Conservation (phyloP, 306 rosid species). For the Cucurbita pepo region DNA sequence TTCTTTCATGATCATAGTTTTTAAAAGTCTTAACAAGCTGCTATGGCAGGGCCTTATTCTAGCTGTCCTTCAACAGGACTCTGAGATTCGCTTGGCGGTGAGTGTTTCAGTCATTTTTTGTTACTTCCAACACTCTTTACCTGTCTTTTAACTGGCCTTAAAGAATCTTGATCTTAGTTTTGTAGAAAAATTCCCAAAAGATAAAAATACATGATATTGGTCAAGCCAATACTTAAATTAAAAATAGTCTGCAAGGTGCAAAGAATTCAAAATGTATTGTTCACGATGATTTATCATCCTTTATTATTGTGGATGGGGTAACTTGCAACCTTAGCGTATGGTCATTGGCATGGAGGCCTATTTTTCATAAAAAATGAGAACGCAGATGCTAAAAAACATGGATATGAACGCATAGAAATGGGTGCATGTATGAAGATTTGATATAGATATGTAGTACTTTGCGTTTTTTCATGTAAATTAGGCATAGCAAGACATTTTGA, state of each 20-base stretch:
- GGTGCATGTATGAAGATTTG: background rate
- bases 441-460: background rate
- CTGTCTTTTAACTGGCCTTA: background rate
- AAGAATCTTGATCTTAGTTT: background rate
- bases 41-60: constrained; percentile 64
- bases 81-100: constrained; percentile 73
- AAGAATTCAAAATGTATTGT: background rate
- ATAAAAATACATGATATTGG: background rate
- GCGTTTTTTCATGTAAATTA: background rate
- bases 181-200: background rate
- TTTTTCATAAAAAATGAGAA: background rate
- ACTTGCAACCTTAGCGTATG: background rate
- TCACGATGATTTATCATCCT: background rate
- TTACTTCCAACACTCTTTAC: background rate
- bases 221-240: background rate
- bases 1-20: background rate
- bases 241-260: background rate
- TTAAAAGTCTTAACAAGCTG: background rate
- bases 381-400: background rate
- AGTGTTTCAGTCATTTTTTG: constrained; percentile 10
- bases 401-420: background rate
- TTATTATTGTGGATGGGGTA: background rate
- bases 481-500: background rate
- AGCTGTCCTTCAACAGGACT: constrained; percentile 61
- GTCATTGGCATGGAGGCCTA: background rate